Evolutionary conservation across 2,329 filamentous ascomycete species (phyloP).

Genomic region (Penicillium sp.): DNA sequence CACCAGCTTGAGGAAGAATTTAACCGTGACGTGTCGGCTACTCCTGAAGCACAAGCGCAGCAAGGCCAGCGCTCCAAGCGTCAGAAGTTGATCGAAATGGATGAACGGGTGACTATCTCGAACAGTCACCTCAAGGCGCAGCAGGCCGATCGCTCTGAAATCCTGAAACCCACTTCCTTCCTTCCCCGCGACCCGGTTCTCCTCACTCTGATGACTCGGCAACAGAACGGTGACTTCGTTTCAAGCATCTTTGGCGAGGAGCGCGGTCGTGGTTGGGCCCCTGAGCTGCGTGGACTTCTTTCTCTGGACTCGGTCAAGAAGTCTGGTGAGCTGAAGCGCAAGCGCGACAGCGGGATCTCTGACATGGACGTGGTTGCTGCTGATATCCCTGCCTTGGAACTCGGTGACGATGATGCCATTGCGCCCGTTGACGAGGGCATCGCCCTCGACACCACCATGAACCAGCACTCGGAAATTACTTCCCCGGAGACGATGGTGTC

Average conservation of each 20-base stretch:
- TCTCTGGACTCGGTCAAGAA: slow-evolving; percentile 75
- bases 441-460: slow-evolving; percentile 45
- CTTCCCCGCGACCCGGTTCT: slow-evolving; percentile 82
- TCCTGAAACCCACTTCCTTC: slow-evolving; percentile 75
- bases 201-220: slow-evolving; percentile 83
- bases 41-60: slow-evolving; percentile 52
- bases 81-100: slow-evolving; percentile 76
- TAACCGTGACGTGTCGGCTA: slow-evolving; percentile 15
- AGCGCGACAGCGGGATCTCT: slow-evolving; percentile 81
- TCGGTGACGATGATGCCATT: slow-evolving; percentile 62
- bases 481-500: slow-evolving; percentile 56
- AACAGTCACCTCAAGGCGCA: slow-evolving; percentile 76
- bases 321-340: slow-evolving; percentile 80
- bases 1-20: slow-evolving; percentile 49
- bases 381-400: slow-evolving; percentile 56
- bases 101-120: slow-evolving; percentile 71
- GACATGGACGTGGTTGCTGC: slow-evolving; percentile 67
- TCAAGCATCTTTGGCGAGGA: slow-evolving; percentile 79
- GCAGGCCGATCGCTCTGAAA: slow-evolving; percentile 78
- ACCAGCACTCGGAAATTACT: slow-evolving; percentile 58
- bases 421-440: slow-evolving; percentile 47
- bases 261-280: slow-evolving; percentile 75
- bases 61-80: slow-evolving; percentile 71
- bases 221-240: slow-evolving; percentile 85
- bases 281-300: slow-evolving; percentile 87